Evolutionary conservation across 768 basidiomycete species (phyloP), one percentile per base, ranked within the genome.

Genomic region (Rhodosporidiobolus sp.): DNA sequence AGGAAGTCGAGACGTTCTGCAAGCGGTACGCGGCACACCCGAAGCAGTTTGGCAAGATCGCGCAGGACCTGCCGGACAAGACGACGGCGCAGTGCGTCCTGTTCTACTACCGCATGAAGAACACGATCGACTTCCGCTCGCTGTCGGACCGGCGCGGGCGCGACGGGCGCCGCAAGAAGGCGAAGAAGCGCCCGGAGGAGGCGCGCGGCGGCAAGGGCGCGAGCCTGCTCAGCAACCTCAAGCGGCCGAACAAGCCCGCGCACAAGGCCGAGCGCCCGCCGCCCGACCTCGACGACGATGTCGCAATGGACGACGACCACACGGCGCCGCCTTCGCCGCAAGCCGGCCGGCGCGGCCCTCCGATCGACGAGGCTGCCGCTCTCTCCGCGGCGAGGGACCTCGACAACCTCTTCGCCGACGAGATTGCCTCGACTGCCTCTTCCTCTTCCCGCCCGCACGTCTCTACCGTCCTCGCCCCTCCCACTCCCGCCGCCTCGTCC

Each of bases 91-190:
- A 96, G 84, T 96, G 94, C 79, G 90, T 97, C 57, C 86, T 89
- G 60, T 95, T 88, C 82, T 98, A 97, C 82, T 98, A 98, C 81
- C 83, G 95, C 62, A 91, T 94, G 83, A 98, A 97, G 85, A 92
- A 93, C 82, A 86, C 85, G 77, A 91, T 94, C 78, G 89, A 94
- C 81, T 94, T 93, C 82, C 87, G 90, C 67, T 87, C 88, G 75
- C 87, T 90, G 24, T 84, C 92, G 32, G 83, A 87, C 58, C 86
- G 86, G 76, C 86, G 86, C 73, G 88, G 86, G 22, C 86, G 87
- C 1, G 87, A 86, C 70, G 89, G 88, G 78, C 85, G 89, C 54
- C 86, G 85, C 76, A 84, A 88, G 63, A 85, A 86, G 30, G 83
- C 74, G 7, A 77, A 76, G 67, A 70, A 72, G 86, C 43, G 85